These are phyloP conservation scores for Colletotrichum viniferum DNA, from an alignment of 2,329 filamentous ascomycete species.

Conservation along the genomic window DNA sequence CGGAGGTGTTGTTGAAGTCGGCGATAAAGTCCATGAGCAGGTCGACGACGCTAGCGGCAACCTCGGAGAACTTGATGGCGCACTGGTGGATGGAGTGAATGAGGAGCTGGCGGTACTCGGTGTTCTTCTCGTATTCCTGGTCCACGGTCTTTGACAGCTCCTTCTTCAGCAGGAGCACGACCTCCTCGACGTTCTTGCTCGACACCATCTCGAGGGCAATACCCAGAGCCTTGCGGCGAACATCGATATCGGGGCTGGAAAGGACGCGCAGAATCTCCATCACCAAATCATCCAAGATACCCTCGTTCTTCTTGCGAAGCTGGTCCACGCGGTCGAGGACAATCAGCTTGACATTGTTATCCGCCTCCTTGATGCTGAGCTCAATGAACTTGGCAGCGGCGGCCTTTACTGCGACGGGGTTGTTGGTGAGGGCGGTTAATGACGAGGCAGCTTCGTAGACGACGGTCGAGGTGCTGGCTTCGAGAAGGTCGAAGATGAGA, in stretches of 20 bases:
- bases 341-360: constrained; percentile 99
- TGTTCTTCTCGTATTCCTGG: constrained; percentile 98
- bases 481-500: constrained; percentile 94
- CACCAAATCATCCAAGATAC: constrained; percentile 88
- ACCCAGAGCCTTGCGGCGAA: constrained; percentile 86
- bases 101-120: constrained; percentile 90
- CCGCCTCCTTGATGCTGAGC: constrained; percentile 93
- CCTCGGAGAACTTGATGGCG: constrained; percentile 98
- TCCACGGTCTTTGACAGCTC: constrained; percentile 97
- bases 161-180: constrained; percentile 95
- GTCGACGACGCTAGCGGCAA: constrained; percentile 94
- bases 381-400: constrained; percentile 97
- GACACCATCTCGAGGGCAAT: constrained; percentile 98
- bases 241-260: constrained; percentile 94
- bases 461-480: constrained; percentile 91
- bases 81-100: constrained; percentile 98
- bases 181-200: constrained; percentile 98
- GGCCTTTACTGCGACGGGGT: constrained; percentile 96
- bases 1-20: constrained; percentile 96
- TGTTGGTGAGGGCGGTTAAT: constrained; percentile 89
- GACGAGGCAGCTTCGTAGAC: constrained; percentile 98
- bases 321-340: constrained; percentile 94
- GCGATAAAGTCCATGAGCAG: constrained; percentile 99
- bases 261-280: constrained; percentile 98
- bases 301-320: constrained; percentile 84